A percentile compares a stretch with the other conserved stretches of the same genome.
These are phyloP conservation scores for Verbascum thapsus DNA, from an alignment of 257 asterid species.

Conservation along the genomic window DNA sequence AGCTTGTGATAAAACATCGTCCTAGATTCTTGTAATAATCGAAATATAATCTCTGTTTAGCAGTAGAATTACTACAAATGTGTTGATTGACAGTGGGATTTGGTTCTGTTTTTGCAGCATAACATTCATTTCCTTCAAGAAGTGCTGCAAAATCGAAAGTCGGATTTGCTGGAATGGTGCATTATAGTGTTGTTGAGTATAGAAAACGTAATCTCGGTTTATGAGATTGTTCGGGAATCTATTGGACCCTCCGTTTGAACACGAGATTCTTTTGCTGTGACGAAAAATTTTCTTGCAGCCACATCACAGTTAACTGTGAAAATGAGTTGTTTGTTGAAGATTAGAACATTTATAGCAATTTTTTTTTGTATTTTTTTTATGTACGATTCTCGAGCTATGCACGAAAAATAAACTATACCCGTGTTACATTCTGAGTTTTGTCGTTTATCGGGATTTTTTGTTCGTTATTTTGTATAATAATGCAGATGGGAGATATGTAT, in stretches of 20 bases:
- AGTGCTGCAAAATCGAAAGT: constrained; percentile 88
- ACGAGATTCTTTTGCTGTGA: constrained; percentile 17
- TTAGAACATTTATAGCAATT: not conserved
- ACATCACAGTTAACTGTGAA: not conserved
- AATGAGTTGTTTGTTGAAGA: constrained; percentile 21
- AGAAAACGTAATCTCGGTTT: constrained; percentile 65
- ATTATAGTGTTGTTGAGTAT: constrained; percentile 74
- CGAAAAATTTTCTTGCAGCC: constrained; percentile 14
- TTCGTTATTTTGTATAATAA: no score
- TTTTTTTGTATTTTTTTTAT: not conserved
- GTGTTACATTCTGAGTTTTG: no score
- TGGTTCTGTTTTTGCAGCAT: constrained; percentile 62
- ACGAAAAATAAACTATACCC: no score
- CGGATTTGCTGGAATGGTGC: constrained; percentile 94
- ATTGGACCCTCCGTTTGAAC: constrained; percentile 37
- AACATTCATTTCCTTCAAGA: constrained; percentile 98
- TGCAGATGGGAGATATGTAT: no score
- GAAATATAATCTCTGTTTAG: no score
- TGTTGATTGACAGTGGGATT: not conserved
- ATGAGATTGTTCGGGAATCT: constrained; percentile 67
- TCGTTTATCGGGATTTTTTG: no score
- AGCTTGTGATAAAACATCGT: no score
- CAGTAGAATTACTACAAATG: not conserved
- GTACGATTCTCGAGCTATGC: no score
- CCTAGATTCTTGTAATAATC: no score